These are phyloP conservation scores for Globisporangium parvum DNA, from an alignment of 352 stramenopile species.

Conservation along the genomic window DNA sequence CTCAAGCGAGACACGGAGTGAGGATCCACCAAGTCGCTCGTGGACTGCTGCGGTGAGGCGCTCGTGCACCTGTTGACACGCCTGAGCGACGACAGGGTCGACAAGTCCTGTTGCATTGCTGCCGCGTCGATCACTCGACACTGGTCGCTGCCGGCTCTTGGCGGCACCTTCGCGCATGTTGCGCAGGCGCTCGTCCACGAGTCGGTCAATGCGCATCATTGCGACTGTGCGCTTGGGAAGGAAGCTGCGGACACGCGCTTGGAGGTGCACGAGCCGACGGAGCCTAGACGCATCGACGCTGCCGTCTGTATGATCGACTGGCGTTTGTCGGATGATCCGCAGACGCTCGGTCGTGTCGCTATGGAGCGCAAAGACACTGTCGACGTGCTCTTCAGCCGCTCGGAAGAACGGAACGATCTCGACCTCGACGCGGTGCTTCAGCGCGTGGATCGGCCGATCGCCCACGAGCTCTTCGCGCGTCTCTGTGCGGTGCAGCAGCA, in stretches of 20 bases:
- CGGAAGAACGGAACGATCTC: constrained; percentile 34
- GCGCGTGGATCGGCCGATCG: constrained; percentile 17
- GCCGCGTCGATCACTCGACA: background rate
- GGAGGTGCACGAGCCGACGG: constrained; percentile 25
- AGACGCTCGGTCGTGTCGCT: constrained; percentile 22
- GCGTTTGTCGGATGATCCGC: constrained; percentile 25
- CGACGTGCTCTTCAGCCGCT: constrained; percentile 23
- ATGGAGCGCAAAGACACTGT: constrained; percentile 31
- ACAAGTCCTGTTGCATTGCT: constrained; percentile 2
- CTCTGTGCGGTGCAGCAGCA: constrained; percentile 25
- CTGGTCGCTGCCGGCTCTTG: background rate
- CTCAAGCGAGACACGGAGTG: constrained; percentile 12
- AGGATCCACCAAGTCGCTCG: constrained; percentile 8
- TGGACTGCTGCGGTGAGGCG: constrained; percentile 16
- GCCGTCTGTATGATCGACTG: background rate
- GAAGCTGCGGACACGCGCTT: constrained; percentile 40
- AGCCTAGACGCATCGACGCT: constrained; percentile 1
- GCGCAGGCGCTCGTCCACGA: constrained; percentile 40
- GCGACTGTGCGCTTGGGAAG: constrained; percentile 31
- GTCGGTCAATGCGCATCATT: constrained; percentile 41
- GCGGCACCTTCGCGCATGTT: constrained; percentile 15
- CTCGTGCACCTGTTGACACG: constrained; percentile 12
- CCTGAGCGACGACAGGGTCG: constrained; percentile 9
- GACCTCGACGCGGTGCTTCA: constrained; percentile 27
- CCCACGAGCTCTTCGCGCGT: constrained; percentile 23